phyloP scores from a whole-genome alignment of 768 basidiomycete genomes.

The Lanmaoa rubissima region DNA sequence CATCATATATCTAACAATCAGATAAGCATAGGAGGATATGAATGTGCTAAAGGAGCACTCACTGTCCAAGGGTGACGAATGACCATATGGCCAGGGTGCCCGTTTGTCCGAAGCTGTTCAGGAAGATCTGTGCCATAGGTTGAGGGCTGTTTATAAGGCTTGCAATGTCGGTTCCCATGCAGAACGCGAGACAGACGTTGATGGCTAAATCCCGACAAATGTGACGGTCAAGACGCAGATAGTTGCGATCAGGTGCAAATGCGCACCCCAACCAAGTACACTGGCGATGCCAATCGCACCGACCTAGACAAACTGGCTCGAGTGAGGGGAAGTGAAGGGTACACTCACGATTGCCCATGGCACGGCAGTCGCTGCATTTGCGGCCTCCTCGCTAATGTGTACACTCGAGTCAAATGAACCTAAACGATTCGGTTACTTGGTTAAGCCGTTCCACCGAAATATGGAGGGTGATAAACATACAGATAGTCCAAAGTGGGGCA shows the following conservation, averaged over 20 bases:
- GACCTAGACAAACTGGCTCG: constrained; percentile 19
- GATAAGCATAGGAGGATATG: not conserved
- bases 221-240: not conserved
- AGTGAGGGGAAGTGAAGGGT: not conserved
- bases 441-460: not conserved
- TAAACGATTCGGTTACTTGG: constrained; percentile 2
- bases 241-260: not conserved
- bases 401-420: constrained; percentile 49
- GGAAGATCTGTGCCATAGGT: constrained; percentile 47
- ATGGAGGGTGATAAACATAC: constrained; percentile 22
- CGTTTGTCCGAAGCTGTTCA: constrained; percentile 42
- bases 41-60: constrained; percentile 9
- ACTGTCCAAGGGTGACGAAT: constrained; percentile 50
- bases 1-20: constrained; percentile 41
- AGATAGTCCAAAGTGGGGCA: constrained; percentile 48
- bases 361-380: constrained; percentile 54
- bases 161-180: constrained; percentile 55
- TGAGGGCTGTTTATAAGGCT: constrained; percentile 40
- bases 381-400: constrained; percentile 55
- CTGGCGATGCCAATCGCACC: constrained; percentile 42
- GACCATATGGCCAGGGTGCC: constrained; percentile 52
- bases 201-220: constrained; percentile 33
- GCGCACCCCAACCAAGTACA: constrained; percentile 46
- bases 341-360: constrained; percentile 53
- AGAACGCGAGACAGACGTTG: constrained; percentile 52